These are phyloP conservation scores for Pythium phragmitis DNA, from an alignment of 352 stramenopile genomes.

Conservation along the genomic window DNA sequence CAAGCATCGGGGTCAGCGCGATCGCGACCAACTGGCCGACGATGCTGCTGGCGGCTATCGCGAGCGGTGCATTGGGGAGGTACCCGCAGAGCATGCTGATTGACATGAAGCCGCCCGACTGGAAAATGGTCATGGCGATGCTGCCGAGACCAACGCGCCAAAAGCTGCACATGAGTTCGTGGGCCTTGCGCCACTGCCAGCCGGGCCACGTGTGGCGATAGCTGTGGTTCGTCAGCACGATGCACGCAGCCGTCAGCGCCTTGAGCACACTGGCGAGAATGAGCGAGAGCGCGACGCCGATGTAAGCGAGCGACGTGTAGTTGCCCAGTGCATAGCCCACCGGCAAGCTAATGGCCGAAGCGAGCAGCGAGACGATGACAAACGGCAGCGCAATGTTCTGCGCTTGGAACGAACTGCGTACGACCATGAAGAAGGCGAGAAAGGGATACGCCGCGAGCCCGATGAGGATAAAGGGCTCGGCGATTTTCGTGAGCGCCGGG, in stretches of 20 bases:
- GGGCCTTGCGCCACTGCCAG: constrained; percentile 27
- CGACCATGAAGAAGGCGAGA: constrained; percentile 34
- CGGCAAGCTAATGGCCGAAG: constrained; percentile 20
- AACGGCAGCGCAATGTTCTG: constrained; percentile 45
- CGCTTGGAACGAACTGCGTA: constrained; percentile 42
- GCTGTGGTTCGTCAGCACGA: constrained; percentile 32
- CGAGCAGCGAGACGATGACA: constrained; percentile 27
- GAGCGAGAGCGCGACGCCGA: constrained; percentile 35
- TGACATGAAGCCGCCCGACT: constrained; percentile 42
- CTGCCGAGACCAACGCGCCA: constrained; percentile 36
- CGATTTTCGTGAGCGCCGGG: constrained; percentile 40
- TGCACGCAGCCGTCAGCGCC: constrained; percentile 4
- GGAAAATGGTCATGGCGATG: constrained; percentile 53
- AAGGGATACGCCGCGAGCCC: constrained; percentile 42
- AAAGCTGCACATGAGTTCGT: constrained; percentile 5
- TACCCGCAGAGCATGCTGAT: constrained; percentile 54
- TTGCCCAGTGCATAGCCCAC: constrained; percentile 40
- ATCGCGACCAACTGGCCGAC: constrained; percentile 46
- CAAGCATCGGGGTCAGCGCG: constrained; percentile 50
- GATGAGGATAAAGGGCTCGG: constrained; percentile 39
- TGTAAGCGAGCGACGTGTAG: constrained; percentile 40
- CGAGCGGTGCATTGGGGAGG: constrained; percentile 46
- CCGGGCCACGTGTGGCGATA: constrained; percentile 35
- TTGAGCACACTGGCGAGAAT: constrained; percentile 36
- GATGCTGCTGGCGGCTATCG: constrained; percentile 55